Evolutionary conservation across 2,329 filamentous ascomycete genomes (phyloP), one percentile per base, ranked within the genome.

Genomic region (Alternaria alternata): DNA sequence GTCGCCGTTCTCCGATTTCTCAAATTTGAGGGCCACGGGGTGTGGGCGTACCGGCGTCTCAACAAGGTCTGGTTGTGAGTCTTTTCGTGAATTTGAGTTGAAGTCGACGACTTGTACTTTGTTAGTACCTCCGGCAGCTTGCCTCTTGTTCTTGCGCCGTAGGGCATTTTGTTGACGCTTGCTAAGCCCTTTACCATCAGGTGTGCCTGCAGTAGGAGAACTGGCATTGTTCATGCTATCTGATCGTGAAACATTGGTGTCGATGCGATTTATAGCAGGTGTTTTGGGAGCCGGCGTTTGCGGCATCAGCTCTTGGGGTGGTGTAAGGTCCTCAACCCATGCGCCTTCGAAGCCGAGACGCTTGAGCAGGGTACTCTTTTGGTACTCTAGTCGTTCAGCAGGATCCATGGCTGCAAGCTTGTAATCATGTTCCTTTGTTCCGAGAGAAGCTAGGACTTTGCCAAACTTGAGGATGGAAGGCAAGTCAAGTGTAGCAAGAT

Each of bases 151-250:
- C 76, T 98, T 97, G 43, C 95, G 88, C 79, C 98, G 98, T 9
- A 99, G 82, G 53, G 95, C 92, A 73, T 99, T 99, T 20, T 97
- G 87, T 73, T 99, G 95, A 42, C 95, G 88, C 62, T 95, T 94
- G 81, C 95, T 98, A 52, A 99, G 84, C 4, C 86, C 63, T 20
- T 73, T 68, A 49, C 73, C 74, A 38, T 72, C 75, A 51, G 83
- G 83, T 14, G 82, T 78, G 51, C 79, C 76, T 38, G 74, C 62
- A 20, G 74, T 70, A 12, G 85, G 83, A 4, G 86, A 86, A 36
- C 80, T 75, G 7, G 72, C 73, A 52, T 80, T 81, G 16, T 80
- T 77, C 24, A 84, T 68, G 56, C 80, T 85, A 58, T 83, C 82
- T 36, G 71, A 68, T 41, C 81, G 75, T n/a, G 80, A 75, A 24